A percentile compares a stretch with the other conserved stretches of the same genome.
Evolutionary conservation across 208 protist genomes (phyloP).

Genomic region (Trypanosoma mega): DNA sequence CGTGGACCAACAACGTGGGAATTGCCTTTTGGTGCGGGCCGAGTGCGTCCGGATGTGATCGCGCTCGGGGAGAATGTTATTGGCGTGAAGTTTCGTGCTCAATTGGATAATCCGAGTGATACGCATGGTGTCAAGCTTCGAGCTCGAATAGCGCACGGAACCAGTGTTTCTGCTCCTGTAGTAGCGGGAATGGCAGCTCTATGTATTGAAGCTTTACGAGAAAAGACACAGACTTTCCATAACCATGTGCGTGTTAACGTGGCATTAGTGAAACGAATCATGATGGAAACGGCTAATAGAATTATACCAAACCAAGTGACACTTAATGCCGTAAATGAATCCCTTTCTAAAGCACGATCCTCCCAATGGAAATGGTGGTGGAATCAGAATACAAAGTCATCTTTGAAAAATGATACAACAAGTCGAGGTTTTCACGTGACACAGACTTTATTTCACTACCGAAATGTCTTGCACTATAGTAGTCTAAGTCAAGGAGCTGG

Average conservation of each 20-base stretch:
- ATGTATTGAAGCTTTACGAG: conserved; percentile 52
- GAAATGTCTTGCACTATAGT: conserved; percentile 45
- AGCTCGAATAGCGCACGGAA: conserved; percentile 83
- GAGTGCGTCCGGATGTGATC: conserved; percentile 96
- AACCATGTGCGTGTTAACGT: conserved; percentile 8
- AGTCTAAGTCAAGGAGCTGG: conserved; percentile 55
- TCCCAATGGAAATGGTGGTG: not conserved
- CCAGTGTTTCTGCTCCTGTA: conserved; percentile 94
- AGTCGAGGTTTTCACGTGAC: conserved; percentile 27
- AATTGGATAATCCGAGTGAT: not conserved
- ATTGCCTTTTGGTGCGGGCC: conserved; percentile 90
- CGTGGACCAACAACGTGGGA: conserved; percentile 94
- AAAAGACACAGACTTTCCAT: not conserved
- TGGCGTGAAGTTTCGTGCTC: conserved; percentile 19
- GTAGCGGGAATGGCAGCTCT: conserved; percentile 93
- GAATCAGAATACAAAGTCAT: not conserved
- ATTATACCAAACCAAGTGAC: conserved; percentile 16
- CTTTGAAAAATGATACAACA: not conserved
- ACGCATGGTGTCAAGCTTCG: not conserved
- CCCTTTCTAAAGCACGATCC: conserved; percentile 1
- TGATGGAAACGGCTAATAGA: conserved; percentile 31
- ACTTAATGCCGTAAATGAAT: conserved; percentile 3
- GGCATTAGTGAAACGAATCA: conserved; percentile 26
- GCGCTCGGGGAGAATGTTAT: conserved; percentile 72
- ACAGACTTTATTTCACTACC: conserved; percentile 35